Conservation (phyloP, 805 yeast species). For the Nakazawaea peltata region DNA sequence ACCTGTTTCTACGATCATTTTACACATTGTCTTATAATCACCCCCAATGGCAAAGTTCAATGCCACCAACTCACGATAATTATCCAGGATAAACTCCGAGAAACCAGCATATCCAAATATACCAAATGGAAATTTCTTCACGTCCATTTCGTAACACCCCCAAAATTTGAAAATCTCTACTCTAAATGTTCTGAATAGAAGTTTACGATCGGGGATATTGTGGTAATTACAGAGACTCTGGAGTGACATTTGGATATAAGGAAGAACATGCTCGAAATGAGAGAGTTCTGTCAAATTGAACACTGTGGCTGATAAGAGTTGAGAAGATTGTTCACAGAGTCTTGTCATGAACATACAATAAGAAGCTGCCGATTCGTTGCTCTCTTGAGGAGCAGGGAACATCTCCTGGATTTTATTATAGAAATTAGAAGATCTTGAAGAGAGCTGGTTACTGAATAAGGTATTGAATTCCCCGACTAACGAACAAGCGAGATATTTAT, state of each 20-base stretch:
- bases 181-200: slow-evolving; percentile 23
- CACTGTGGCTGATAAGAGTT: slow-evolving; percentile 25
- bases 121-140: slow-evolving; percentile 30
- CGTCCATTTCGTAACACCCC: slow-evolving; percentile 25
- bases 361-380: slow-evolving; percentile 29
- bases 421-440: slow-evolving; percentile 17
- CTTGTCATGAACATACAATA: slow-evolving; percentile 27
- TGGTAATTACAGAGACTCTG: slow-evolving; percentile 15
- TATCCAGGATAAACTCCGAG: slow-evolving; percentile 24
- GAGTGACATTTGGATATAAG: slow-evolving; percentile 24
- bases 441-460: neutral
- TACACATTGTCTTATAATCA: no score
- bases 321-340: slow-evolving; percentile 23
- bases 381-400: slow-evolving; percentile 27
- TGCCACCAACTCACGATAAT: slow-evolving; percentile 31
- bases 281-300: slow-evolving; percentile 35
- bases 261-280: slow-evolving; percentile 20
- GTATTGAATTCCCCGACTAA: neutral
- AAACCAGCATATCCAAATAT: slow-evolving; percentile 28
- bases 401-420: slow-evolving; percentile 23
- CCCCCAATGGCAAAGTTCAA: slow-evolving; percentile 22
- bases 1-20: neutral
- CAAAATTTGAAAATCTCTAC: slow-evolving; percentile 34
- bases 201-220: slow-evolving; percentile 10
- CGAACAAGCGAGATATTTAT: neutral